Evolutionary conservation across 2,329 filamentous ascomycete species (phyloP).

Genomic region (Massarina eburnea): DNA sequence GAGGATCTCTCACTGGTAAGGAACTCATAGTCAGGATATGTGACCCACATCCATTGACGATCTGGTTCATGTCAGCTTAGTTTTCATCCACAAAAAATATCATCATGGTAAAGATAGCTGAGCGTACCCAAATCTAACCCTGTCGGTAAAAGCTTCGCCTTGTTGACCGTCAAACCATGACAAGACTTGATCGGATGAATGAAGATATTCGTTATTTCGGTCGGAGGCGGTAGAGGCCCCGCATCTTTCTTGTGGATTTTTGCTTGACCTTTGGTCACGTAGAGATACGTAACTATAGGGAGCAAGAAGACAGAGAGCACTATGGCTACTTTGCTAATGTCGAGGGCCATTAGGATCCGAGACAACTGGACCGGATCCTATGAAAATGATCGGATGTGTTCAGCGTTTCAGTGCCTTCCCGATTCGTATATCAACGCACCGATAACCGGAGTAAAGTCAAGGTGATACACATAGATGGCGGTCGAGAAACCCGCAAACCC

Average conservation of each 20-base stretch:
- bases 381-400: neutral
- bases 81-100: too few relatives aligned
- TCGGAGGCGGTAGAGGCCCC: constrained; percentile 39
- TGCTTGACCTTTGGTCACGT: constrained; percentile 12
- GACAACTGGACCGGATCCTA: too few relatives aligned
- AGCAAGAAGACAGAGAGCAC: constrained; percentile 30
- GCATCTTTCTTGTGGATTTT: constrained; percentile 11
- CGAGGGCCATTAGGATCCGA: constrained; percentile 26
- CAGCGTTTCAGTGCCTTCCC: neutral
- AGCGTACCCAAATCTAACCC: constrained; percentile 56
- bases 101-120: neutral
- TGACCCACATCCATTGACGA: constrained; percentile 67
- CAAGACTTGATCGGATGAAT: constrained; percentile 70
- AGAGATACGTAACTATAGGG: constrained; percentile 35
- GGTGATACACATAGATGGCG: neutral
- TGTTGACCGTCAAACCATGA: constrained; percentile 59
- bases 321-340: constrained; percentile 26
- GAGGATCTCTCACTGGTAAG: constrained; percentile 51
- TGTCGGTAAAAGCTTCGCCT: constrained; percentile 54
- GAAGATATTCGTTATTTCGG: constrained; percentile 52
- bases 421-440: neutral
- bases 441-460: too few relatives aligned
- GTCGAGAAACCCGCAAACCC: neutral
- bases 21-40: constrained; percentile 56
- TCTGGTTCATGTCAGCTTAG: constrained; percentile 41